Conservation (phyloP, 2,329 filamentous ascomycete species). For the Phialocephala sp. region DNA sequence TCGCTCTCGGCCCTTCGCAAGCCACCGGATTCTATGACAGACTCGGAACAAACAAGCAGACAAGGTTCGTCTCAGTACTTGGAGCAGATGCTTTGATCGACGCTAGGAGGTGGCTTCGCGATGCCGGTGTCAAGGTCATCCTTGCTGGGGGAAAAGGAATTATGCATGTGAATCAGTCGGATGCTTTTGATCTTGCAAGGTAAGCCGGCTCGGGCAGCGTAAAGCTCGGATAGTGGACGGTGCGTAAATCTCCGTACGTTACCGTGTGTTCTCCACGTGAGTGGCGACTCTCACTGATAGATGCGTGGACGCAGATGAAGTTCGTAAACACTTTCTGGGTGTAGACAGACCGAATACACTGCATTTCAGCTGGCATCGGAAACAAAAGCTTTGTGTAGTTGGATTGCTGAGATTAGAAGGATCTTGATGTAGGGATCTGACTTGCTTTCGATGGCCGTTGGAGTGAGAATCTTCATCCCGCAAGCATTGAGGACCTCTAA, state of each 20-base stretch:
- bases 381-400: background rate
- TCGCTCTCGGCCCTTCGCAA: conserved; percentile 29
- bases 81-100: conserved; percentile 20
- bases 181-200: too few relatives aligned
- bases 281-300: background rate
- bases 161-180: conserved; percentile 10
- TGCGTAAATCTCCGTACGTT: conserved; percentile 20
- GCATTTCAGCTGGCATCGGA: background rate
- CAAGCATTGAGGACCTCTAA: conserved; percentile 21
- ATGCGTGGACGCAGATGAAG: background rate
- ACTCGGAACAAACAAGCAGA: conserved; percentile 13
- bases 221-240: conserved; percentile 24
- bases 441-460: conserved; percentile 16
- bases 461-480: conserved; percentile 14
- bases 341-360: background rate
- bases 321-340: background rate
- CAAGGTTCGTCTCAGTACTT: conserved; percentile 4
- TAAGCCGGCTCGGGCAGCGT: too few relatives aligned
- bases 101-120: conserved; percentile 18
- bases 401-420: background rate
- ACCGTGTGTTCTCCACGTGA: background rate
- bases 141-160: conserved; percentile 19
- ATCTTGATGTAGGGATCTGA: background rate
- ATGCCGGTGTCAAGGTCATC: conserved; percentile 26
- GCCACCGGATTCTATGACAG: conserved; percentile 23